phyloP scores from a whole-genome alignment of 352 stramenopile genomes.

The Pythium vanterpoolii region DNA sequence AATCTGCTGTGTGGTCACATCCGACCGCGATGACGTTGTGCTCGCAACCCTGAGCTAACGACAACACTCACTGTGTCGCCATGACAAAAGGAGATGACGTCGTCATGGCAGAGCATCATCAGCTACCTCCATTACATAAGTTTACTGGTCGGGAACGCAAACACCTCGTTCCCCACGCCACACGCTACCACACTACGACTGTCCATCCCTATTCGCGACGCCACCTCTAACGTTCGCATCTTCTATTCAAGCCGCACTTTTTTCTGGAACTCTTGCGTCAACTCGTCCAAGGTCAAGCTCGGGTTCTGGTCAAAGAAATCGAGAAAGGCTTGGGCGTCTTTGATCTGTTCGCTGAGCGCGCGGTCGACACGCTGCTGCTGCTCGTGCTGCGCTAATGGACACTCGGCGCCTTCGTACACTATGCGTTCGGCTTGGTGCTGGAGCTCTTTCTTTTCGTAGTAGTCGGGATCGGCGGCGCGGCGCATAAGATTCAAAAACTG shows the following conservation, averaged over 20 bases:
- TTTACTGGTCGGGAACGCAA: not conserved
- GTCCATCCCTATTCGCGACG: not conserved
- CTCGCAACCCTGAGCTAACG: not conserved
- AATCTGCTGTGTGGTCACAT: constrained; percentile 4
- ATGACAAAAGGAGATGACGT: not conserved
- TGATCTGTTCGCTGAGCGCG: constrained; percentile 21
- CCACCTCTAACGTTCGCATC: constrained; percentile 7
- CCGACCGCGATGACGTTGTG: constrained; percentile 3
- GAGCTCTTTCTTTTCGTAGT: constrained; percentile 80
- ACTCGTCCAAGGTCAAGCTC: constrained; percentile 60
- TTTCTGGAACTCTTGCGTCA: constrained; percentile 73
- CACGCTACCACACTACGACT: not conserved
- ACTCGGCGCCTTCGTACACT: constrained; percentile 47
- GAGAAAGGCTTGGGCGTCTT: constrained; percentile 60
- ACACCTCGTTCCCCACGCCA: not conserved
- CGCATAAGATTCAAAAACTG: constrained; percentile 86
- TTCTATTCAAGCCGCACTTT: constrained; percentile 55
- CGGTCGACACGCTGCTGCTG: constrained; percentile 10
- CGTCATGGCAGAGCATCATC: not conserved
- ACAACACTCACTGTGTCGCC: too few relatives aligned
- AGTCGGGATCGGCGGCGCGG: constrained; percentile 69
- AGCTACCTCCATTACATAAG: constrained; percentile 13
- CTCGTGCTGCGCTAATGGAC: constrained; percentile 22
- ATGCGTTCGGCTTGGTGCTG: constrained; percentile 60
- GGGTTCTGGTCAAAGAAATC: constrained; percentile 71